A percentile compares a stretch with the other conserved stretches of the same genome.
Conservation (phyloP, 2,329 filamentous ascomycete species). For the Ascochyta koolunga region DNA sequence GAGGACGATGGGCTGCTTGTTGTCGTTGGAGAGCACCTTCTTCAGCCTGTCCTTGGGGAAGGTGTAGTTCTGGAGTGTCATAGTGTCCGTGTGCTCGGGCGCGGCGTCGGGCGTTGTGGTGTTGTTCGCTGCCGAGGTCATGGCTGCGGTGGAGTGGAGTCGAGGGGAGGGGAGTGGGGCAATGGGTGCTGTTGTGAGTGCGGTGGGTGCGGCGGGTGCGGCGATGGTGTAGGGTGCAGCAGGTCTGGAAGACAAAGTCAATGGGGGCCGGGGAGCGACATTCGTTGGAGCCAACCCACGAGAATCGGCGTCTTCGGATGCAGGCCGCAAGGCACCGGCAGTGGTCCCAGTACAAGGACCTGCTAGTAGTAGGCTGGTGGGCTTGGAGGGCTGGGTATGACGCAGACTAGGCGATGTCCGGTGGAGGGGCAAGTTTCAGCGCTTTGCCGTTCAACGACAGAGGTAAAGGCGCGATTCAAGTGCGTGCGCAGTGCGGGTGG, state of each 20-base stretch:
- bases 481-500: background rate
- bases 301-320: constrained; percentile 20
- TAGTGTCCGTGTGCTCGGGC: constrained; percentile 33
- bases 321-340: constrained; percentile 26
- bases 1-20: constrained; percentile 68
- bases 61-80: constrained; percentile 58
- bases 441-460: background rate
- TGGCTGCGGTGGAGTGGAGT: constrained; percentile 19
- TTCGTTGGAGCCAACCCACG: constrained; percentile 26
- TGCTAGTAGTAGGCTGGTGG: background rate
- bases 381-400: constrained; percentile 19
- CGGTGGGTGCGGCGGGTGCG: background rate
- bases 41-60: constrained; percentile 68
- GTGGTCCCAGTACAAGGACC: no score
- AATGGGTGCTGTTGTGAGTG: background rate
- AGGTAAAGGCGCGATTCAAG: background rate
- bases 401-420: constrained; percentile 25
- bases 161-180: background rate
- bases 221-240: constrained; percentile 8
- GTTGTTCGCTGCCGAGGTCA: constrained; percentile 30
- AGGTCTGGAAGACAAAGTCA: constrained; percentile 21
- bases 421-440: constrained; percentile 7
- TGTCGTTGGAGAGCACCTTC: constrained; percentile 60
- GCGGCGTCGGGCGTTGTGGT: constrained; percentile 31
- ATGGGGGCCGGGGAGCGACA: constrained; percentile 20